These are phyloP conservation scores for Ceratobasidium sp. DNA, from an alignment of 1,284 basidiomycete species.

Conservation along the genomic window DNA sequence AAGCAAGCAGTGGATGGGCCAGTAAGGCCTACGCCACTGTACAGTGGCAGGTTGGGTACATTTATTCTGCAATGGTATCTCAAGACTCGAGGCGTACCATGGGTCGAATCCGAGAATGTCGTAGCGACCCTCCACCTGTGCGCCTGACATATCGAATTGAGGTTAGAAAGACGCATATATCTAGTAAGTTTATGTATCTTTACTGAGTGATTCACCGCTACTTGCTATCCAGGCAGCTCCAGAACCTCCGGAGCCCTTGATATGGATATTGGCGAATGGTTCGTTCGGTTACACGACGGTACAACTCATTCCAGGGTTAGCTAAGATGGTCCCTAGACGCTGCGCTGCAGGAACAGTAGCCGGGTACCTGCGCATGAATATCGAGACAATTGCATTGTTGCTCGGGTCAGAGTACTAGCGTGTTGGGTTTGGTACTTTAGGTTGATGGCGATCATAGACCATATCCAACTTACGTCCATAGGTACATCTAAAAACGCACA, in stretches of 20 bases:
- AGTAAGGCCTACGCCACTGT: slow-evolving; percentile 24
- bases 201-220: background rate
- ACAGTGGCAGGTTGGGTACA: background rate
- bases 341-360: slow-evolving; percentile 30
- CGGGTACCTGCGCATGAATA: slow-evolving; percentile 43
- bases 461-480: no score
- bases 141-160: no score
- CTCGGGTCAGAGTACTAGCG: no score
- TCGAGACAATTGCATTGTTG: no score
- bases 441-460: no score
- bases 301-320: slow-evolving; percentile 36
- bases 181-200: no score
- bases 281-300: background rate
- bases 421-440: no score
- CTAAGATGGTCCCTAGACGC: slow-evolving; percentile 34
- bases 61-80: background rate
- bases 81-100: background rate
- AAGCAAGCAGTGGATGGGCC: slow-evolving; percentile 30
- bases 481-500: no score
- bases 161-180: no score
- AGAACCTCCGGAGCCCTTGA: background rate
- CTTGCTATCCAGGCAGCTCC: background rate
- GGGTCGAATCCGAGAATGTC: background rate
- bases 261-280: background rate
- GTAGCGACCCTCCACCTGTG: background rate